These are phyloP conservation scores for Clitocybe nebularis DNA, from an alignment of 1,284 basidiomycete species.

Conservation along the genomic window DNA sequence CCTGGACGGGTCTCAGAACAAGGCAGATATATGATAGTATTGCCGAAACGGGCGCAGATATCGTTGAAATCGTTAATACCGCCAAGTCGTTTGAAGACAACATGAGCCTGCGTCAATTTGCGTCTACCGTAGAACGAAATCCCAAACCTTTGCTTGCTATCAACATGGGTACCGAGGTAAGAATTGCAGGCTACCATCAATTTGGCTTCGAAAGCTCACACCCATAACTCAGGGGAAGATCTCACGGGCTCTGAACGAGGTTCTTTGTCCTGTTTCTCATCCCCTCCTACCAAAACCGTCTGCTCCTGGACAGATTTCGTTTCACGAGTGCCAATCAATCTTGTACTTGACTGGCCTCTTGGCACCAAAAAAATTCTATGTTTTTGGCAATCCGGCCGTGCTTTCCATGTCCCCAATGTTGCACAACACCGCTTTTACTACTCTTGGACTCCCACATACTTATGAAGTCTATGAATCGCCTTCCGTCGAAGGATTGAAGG, in stretches of 20 bases:
- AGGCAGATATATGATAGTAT: conserved; percentile 18
- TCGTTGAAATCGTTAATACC: conserved; percentile 15
- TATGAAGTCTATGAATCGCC: conserved; percentile 22
- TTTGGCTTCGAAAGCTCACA: neutral
- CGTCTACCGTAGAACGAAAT: conserved; percentile 13
- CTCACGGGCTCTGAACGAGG: conserved; percentile 19
- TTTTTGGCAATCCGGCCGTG: conserved; percentile 24
- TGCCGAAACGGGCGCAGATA: conserved; percentile 19
- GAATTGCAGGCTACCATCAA: neutral
- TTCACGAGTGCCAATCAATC: conserved; percentile 21
- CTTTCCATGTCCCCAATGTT: conserved; percentile 27
- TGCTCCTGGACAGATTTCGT: conserved; percentile 19
- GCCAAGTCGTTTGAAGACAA: conserved; percentile 21
- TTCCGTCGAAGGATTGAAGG: conserved; percentile 16
- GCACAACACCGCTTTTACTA: conserved; percentile 22
- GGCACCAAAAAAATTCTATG: conserved; percentile 19
- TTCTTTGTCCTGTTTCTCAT: conserved; percentile 21
- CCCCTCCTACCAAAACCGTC: conserved; percentile 10
- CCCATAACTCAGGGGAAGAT: conserved; percentile 17
- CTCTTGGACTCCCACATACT: conserved; percentile 21
- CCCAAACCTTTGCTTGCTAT: conserved; percentile 19
- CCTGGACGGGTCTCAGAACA: conserved; percentile 17
- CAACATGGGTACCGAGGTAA: conserved; percentile 13
- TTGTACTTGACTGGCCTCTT: conserved; percentile 20
- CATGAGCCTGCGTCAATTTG: conserved; percentile 18